Evolutionary conservation across 2,329 filamentous ascomycete species (phyloP).

Genomic region (Harringtonia lauricola): DNA sequence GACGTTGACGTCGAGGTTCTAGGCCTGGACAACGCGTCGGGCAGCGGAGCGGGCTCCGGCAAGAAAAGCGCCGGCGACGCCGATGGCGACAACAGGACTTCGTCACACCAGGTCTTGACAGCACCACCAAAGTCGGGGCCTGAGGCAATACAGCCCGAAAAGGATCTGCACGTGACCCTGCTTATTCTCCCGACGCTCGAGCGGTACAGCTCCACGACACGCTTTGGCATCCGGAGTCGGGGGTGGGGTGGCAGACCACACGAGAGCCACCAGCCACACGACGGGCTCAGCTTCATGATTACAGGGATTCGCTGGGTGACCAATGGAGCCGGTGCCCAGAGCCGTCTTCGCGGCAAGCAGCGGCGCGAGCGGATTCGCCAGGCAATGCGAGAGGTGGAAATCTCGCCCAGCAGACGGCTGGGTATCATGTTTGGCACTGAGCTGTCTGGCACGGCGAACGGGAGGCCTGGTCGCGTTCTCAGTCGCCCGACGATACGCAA

Average conservation of each 20-base stretch:
- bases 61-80: constrained; percentile 19
- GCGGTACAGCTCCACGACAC: constrained; percentile 62
- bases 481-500: constrained; percentile 4
- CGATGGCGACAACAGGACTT: constrained; percentile 4
- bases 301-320: constrained; percentile 75
- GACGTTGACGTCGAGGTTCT: constrained; percentile 63
- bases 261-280: constrained; percentile 38
- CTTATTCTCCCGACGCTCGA: constrained; percentile 71
- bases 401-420: constrained; percentile 22
- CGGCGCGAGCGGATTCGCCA: constrained; percentile 45
- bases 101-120: constrained; percentile 28
- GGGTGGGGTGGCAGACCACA: constrained; percentile 48
- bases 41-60: constrained; percentile 1
- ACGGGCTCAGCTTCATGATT: constrained; percentile 84
- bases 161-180: constrained; percentile 79
- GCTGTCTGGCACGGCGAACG: neutral
- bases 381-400: constrained; percentile 40
- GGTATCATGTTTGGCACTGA: constrained; percentile 15
- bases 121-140: constrained; percentile 50
- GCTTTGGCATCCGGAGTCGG: constrained; percentile 73
- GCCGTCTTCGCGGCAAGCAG: constrained; percentile 42
- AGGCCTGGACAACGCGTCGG: constrained; percentile 32
- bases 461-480: constrained; percentile 13
- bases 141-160: constrained; percentile 50
- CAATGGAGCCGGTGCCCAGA: constrained; percentile 53